These are phyloP conservation scores for Syzygium oleosum DNA, from an alignment of 345 rosid genomes.

Conservation along the genomic window DNA sequence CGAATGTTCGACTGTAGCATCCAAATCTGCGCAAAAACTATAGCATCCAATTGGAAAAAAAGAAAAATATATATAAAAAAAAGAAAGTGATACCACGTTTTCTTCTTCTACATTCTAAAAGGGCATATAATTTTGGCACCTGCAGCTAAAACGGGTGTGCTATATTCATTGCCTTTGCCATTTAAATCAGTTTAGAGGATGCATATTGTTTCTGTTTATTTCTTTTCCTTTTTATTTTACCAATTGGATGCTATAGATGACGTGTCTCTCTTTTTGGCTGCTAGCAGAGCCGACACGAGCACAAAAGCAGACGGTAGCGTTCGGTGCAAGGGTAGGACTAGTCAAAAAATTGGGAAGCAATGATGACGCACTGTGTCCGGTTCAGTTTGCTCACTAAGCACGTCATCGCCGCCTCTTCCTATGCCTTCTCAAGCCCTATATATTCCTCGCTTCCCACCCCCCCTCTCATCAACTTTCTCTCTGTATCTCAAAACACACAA, in stretches of 20 bases:
- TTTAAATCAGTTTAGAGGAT: neutral
- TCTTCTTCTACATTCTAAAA: too few species aligned
- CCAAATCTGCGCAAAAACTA: too few species aligned
- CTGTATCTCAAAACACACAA: too few species aligned
- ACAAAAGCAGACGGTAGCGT: rapidly evolving
- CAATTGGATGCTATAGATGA: neutral
- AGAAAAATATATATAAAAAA: too few species aligned
- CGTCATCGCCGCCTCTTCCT: neutral
- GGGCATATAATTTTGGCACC: too few species aligned
- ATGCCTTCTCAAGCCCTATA: neutral
- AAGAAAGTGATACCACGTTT: too few species aligned
- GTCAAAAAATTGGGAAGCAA: neutral
- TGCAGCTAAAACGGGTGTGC: neutral
- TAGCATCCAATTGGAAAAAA: neutral
- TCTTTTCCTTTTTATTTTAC: too few species aligned
- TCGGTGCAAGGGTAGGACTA: neutral
- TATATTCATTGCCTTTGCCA: neutral
- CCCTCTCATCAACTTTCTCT: neutral
- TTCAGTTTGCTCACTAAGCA: conserved; percentile 2
- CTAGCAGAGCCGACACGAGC: neutral
- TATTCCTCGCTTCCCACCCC: too few species aligned
- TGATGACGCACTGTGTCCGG: neutral
- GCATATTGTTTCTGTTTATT: neutral
- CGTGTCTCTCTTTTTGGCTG: neutral
- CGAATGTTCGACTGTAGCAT: too few species aligned